Conservation (phyloP, 164 flowering plant species). For the Vitis riparia region DNA sequence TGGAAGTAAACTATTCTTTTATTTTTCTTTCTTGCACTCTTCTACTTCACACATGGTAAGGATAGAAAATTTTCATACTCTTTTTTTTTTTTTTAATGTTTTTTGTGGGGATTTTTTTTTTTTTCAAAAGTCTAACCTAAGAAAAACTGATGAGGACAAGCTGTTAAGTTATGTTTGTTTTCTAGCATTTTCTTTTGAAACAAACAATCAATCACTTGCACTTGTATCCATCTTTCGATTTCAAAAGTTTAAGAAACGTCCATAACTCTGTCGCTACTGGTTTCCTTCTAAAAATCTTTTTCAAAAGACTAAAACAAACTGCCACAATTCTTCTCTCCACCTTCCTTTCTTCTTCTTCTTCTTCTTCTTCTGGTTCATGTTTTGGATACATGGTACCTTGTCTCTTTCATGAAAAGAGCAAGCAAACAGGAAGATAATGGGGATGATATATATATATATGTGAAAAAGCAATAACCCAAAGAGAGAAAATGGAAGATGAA, state of each 20-base stretch:
- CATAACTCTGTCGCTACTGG: not conserved
- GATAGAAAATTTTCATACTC: too few species aligned
- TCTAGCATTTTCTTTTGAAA: not conserved
- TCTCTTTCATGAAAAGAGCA: not conserved
- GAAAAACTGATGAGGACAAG: conserved; percentile 2
- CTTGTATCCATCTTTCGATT: conserved; percentile 6
- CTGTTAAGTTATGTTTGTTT: not conserved
- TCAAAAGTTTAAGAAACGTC: conserved; percentile 1
- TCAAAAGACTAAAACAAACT: conserved; percentile 6
- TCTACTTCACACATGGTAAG: too few species aligned
- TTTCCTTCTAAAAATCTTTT: not conserved
- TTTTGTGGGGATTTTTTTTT: not conserved
- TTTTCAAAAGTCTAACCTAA: conserved; percentile 8
- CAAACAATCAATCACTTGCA: not conserved
- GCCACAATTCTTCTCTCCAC: not conserved
- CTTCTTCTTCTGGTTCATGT: not conserved
- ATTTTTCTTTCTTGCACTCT: too few species aligned
- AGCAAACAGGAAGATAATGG: not conserved
- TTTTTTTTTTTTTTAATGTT: too few species aligned
- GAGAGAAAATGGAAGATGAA: not conserved
- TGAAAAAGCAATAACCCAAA: not conserved
- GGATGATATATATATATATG: too few species aligned
- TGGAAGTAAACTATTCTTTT: too few species aligned
- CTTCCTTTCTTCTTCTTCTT: not conserved
- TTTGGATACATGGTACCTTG: not conserved